Evolutionary conservation across 2,329 filamentous ascomycete species (phyloP).

Genomic region (Fusarium denticulatum): DNA sequence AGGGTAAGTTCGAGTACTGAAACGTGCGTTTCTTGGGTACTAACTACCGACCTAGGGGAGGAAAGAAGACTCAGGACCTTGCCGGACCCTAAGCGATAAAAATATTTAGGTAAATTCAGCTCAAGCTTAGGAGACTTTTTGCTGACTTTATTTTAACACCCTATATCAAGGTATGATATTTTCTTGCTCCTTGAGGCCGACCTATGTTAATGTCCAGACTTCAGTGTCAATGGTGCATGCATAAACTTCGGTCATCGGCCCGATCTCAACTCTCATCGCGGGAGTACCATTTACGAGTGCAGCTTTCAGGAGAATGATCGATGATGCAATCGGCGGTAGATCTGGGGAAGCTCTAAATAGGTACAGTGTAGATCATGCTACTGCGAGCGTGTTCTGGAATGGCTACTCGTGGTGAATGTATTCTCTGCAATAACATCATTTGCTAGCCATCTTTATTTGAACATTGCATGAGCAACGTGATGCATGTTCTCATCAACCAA

Average conservation of each 20-base stretch:
- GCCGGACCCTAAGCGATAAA: no score
- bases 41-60: background rate
- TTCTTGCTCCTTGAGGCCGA: background rate
- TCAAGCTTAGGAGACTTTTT: no score
- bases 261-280: constrained; percentile 3
- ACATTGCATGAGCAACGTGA: constrained; percentile 24
- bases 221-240: background rate
- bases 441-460: constrained; percentile 3
- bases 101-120: no score
- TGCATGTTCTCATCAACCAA: constrained; percentile 14
- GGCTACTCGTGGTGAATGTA: background rate
- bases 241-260: constrained; percentile 20
- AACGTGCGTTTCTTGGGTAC: background rate
- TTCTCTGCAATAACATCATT: background rate
- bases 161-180: no score
- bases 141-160: no score
- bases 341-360: background rate
- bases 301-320: background rate
- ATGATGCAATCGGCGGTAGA: constrained; percentile 5
- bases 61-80: no score
- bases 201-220: background rate
- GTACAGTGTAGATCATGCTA: background rate
- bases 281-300: background rate
- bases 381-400: background rate
- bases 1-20: background rate